Base-by-base conservation (phyloP, 1,139 yeast genomes). In the Protomyces inundatus region DNA sequence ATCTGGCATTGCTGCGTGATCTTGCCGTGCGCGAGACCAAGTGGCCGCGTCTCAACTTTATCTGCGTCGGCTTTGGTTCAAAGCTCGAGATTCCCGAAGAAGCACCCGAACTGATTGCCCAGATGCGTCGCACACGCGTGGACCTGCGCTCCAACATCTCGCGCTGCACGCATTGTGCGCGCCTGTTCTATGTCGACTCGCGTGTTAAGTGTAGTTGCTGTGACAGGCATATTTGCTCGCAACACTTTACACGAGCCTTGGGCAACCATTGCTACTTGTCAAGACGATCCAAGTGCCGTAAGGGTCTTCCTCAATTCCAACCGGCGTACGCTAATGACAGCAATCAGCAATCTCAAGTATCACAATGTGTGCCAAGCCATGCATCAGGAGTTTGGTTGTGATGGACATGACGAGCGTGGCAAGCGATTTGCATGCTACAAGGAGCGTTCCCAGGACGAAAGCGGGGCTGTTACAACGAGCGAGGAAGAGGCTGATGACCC, bases 1-100 rank as follows among this genome's bases (percentile, higher is more conserved):
- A 58, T 45, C 35, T 58, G 33, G 53, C 56, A 16, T 32, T 58
- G 10, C 23, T 58, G 30, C 55, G 62, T 10, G 62, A 58, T 16
- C 35, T 58, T 14, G 56, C 62, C 2, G 30, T 37, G 33, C n/a
- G 52, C 5, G 56, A 56, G n/a, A 42, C 46, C 6, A 58, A 58
- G 40, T 58, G 56, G 56, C 45, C 55, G 10, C 35, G 39, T 14
- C 45, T 58, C 30, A 52, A 32, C 6, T 55, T 40, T 10, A 39
- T 58, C 14, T 51, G 56, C n/a, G 54, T 58, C 16, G 62, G 62
- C 42, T 58, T 58, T 40, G 62, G 62, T n/a, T 58, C 62, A 3
- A 58, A 58, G 36, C 56, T 58, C 23, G 62, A 58, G 46, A 50
- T 58, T 6, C 62, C 62, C 35, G 62, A 58, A 35, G 62, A 58